These are phyloP conservation scores for Mitragyna speciosa DNA, from an alignment of 257 asterid genomes.

Conservation along the genomic window DNA sequence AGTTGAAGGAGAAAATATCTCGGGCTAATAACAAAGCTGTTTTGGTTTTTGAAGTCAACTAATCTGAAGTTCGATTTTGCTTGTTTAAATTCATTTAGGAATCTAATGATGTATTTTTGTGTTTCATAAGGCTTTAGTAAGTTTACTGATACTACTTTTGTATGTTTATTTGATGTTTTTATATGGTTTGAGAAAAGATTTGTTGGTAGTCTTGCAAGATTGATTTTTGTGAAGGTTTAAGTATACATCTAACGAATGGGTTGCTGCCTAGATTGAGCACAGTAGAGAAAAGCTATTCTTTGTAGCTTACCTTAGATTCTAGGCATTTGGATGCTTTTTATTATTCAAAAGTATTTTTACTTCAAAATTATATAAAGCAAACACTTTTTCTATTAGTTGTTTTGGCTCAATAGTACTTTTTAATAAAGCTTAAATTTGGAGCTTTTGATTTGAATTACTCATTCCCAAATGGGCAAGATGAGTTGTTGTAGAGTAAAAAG, in stretches of 20 bases:
- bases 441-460: too few relatives aligned
- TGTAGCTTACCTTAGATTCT: neutral
- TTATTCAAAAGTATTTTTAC: neutral
- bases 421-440: neutral
- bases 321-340: neutral
- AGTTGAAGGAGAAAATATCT: neutral
- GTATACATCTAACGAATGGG: neutral
- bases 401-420: neutral
- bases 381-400: neutral
- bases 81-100: neutral
- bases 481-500: too few relatives aligned
- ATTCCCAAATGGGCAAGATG: too few relatives aligned
- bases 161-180: neutral
- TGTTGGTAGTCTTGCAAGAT: neutral
- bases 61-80: slow-evolving; percentile 1
- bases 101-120: neutral
- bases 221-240: neutral
- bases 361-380: neutral
- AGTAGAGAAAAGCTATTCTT: neutral
- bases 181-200: neutral
- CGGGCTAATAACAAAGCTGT: too few relatives aligned
- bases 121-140: neutral
- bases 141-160: neutral
- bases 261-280: neutral
- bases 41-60: neutral